These are phyloP conservation scores for Blastobotrys malaysiensis DNA, from an alignment of 1,139 yeast genomes.

Conservation along the genomic window DNA sequence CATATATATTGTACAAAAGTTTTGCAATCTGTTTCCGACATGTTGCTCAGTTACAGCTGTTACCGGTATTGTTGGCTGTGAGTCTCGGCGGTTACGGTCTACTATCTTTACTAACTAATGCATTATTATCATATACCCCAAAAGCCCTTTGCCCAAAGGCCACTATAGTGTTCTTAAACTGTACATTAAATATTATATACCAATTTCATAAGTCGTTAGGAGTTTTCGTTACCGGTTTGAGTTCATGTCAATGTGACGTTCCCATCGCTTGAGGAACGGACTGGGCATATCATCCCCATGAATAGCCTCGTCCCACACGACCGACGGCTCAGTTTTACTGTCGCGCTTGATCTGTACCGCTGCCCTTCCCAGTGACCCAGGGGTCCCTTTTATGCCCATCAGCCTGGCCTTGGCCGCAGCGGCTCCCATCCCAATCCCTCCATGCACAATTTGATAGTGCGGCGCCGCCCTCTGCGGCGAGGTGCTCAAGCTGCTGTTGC, in stretches of 20 bases:
- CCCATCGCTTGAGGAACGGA: conserved; percentile 33
- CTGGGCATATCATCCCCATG: conserved; percentile 31
- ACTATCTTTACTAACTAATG: too few species aligned
- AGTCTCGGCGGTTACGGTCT: too few species aligned
- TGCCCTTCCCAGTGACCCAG: conserved; percentile 21
- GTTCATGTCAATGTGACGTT: conserved; percentile 28
- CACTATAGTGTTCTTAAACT: background rate
- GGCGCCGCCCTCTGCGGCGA: conserved; percentile 20
- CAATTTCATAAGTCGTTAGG: background rate
- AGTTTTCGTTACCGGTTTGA: background rate
- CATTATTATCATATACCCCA: too few species aligned
- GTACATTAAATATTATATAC: background rate
- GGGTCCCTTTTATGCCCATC: conserved; percentile 19
- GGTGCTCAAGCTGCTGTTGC: background rate
- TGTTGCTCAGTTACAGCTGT: background rate
- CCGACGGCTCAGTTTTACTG: conserved; percentile 7
- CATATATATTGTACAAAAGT: too few species aligned
- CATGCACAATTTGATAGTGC: conserved; percentile 15
- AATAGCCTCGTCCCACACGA: conserved; percentile 24
- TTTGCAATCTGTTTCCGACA: background rate
- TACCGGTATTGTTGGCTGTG: too few species aligned
- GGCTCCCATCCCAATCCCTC: conserved; percentile 18
- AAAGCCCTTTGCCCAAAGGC: too few species aligned
- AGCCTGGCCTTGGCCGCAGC: conserved; percentile 24
- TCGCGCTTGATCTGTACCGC: conserved; percentile 19